Evolutionary conservation across 1,284 basidiomycete species (phyloP), one percentile per base, ranked within the genome.

Genomic region (Cutaneotrichosporon mucoides): DNA sequence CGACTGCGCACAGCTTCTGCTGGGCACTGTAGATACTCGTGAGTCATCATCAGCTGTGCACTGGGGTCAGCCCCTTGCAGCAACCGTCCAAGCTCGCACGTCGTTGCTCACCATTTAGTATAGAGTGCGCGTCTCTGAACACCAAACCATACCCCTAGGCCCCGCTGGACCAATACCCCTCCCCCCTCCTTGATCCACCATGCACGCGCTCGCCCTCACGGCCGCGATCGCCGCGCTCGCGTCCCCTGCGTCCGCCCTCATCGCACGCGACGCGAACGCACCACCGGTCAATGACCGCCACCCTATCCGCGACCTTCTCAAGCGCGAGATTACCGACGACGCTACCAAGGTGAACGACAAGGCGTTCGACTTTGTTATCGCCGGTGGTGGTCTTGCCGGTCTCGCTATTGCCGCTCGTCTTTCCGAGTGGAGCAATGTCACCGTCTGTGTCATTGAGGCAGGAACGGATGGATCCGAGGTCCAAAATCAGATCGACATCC

Each of bases 381-480:
- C 73, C 3, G 77, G 77, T 40, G 88, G 88, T 38, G 88, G 88
- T 45, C 82, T 86, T 5, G 87, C 86, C 5, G 89, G 89, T 36
- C 81, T 90, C 24, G 85, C 86, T 6, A 73, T 91, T 35, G 89
- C 88, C 0, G 78, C 83, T 12, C 83, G 88, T 34, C 80, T 92
- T 13, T 83, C 86, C 0, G 88, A 88, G 62, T 84, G 88, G 78
- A 73, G 80, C 0, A 84, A 83, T 66, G 81, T 79, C n/a, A 86
- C 85, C 1, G 86, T 90, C 8, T 82, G 87, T 40, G 86, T 88
- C 45, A 80, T 89, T 56, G 88, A 90, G 72, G 87, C 87, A 5
- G 88, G 88, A 13, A 81, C 81, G 45, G 81, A 84, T 40, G 87
- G 86, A 1, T 78, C 81, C 49, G 81, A 80, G 3, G 81, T 83